A percentile compares a stretch with the other conserved stretches of the same genome.
phyloP scores from a whole-genome alignment of 768 basidiomycete species.

The Suillus fuscotomentosus region DNA sequence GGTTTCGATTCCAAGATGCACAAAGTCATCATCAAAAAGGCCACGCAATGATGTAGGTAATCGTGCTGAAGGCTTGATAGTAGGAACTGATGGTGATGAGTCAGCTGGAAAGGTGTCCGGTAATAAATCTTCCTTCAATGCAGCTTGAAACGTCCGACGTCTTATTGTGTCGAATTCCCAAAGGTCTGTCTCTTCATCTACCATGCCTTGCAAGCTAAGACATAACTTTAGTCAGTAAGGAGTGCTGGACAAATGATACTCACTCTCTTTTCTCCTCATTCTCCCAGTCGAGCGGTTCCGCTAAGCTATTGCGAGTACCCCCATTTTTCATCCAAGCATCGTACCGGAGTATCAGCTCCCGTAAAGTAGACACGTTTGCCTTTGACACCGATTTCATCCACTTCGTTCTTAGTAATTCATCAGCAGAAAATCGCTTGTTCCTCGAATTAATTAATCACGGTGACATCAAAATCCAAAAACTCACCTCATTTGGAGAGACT shows the following conservation, averaged over 20 bases:
- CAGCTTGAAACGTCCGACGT: conserved; percentile 33
- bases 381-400: conserved; percentile 85
- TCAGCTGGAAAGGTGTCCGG: conserved; percentile 16
- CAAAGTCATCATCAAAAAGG: conserved; percentile 68
- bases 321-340: conserved; percentile 68
- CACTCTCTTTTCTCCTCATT: conserved; percentile 61
- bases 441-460: conserved; percentile 4
- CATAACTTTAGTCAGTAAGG: conserved; percentile 6
- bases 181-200: conserved; percentile 35
- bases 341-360: conserved; percentile 79
- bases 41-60: conserved; percentile 77
- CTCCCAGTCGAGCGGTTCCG: conserved; percentile 71
- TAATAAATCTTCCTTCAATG: conserved; percentile 23
- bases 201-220: conserved; percentile 18
- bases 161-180: conserved; percentile 83
- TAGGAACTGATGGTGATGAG: conserved; percentile 32
- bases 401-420: conserved; percentile 82
- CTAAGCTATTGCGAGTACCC: conserved; percentile 76
- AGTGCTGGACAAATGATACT: conserved; percentile 15
- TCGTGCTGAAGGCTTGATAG: conserved; percentile 49
- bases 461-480: conserved; percentile 17
- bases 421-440: conserved; percentile 78
- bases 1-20: conserved; percentile 32
- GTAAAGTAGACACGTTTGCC: conserved; percentile 62
- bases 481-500: conserved; percentile 76